Evolutionary conservation across 495 filamentous ascomycete genomes (phyloP).

Genomic region (Xylaria curta): DNA sequence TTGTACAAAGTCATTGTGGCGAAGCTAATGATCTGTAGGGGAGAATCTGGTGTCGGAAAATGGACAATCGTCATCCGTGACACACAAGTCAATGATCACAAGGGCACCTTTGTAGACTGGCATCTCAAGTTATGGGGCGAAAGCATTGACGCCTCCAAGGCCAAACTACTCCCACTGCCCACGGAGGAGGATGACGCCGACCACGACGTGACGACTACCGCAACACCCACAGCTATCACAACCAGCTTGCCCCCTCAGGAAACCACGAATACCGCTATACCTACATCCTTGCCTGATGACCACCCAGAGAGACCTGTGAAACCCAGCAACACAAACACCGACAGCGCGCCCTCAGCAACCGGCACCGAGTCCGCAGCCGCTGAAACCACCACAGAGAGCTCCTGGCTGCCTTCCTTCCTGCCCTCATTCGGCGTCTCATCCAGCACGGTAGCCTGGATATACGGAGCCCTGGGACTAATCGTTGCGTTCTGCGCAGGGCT

Average conservation of each 20-base stretch:
- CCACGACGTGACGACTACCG: constrained; percentile 63
- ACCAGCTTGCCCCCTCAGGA: constrained; percentile 44
- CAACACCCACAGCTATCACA: constrained; percentile 47
- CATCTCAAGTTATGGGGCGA: constrained; percentile 95
- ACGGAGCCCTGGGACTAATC: constrained; percentile 83
- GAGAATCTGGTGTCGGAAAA: constrained; percentile 82
- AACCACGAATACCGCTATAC: constrained; percentile 37
- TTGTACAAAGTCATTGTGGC: constrained; percentile 27
- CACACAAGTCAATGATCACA: constrained; percentile 74
- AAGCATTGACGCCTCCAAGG: constrained; percentile 72
- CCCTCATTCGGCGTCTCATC: constrained; percentile 94
- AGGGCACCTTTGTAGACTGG: constrained; percentile 88
- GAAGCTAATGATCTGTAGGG: constrained; percentile 60
- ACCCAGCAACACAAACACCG: constrained; percentile 42
- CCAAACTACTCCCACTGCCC: constrained; percentile 79
- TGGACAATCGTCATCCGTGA: constrained; percentile 95
- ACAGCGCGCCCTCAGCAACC: constrained; percentile 51
- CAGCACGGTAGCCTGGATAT: constrained; percentile 93
- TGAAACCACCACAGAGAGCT: constrained; percentile 52
- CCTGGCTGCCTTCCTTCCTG: constrained; percentile 86
- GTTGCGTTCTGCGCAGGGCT: constrained; percentile 81
- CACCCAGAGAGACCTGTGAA: constrained; percentile 79
- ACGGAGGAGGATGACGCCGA: constrained; percentile 82
- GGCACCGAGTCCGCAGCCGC: constrained; percentile 41
- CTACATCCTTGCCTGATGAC: constrained; percentile 66